Evolutionary conservation across 2,329 filamentous ascomycete genomes (phyloP).

Genomic region (Didymella segeticola): DNA sequence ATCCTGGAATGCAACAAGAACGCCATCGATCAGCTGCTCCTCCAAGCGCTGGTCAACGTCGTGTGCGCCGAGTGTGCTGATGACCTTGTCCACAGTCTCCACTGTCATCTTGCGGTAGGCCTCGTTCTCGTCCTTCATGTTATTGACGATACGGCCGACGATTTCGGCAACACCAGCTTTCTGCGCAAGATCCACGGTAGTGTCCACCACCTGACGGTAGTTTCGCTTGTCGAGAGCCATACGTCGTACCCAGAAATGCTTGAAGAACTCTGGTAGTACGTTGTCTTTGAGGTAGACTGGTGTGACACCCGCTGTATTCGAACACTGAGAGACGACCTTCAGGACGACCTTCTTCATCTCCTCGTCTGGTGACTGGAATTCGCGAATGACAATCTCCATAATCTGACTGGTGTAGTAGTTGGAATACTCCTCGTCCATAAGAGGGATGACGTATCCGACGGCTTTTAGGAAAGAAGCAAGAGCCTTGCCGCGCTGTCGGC

Average conservation of each 20-base stretch:
- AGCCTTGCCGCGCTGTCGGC: constrained; percentile 95
- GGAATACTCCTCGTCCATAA: constrained; percentile 99
- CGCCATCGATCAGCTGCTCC: constrained; percentile 92
- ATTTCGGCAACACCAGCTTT: constrained; percentile 99
- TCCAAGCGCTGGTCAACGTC: constrained; percentile 93
- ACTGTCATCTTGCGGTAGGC: constrained; percentile 99
- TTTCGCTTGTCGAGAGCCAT: constrained; percentile 98
- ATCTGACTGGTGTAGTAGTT: constrained; percentile 99
- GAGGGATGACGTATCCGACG: constrained; percentile 95
- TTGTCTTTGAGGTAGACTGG: constrained; percentile 94
- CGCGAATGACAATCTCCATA: constrained; percentile 95
- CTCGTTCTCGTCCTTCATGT: constrained; percentile 97
- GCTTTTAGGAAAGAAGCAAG: constrained; percentile 96
- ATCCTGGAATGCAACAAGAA: constrained; percentile 95
- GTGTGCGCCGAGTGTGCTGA: constrained; percentile 89
- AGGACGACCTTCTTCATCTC: constrained; percentile 99
- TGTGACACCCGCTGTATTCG: constrained; percentile 92
- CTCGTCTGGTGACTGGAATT: constrained; percentile 96
- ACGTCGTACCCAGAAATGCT: constrained; percentile 95
- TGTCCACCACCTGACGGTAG: constrained; percentile 97
- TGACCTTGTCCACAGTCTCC: constrained; percentile 95
- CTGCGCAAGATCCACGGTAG: constrained; percentile 93
- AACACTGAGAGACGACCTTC: constrained; percentile 96
- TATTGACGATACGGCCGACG: constrained; percentile 88
- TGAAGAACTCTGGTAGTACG: constrained; percentile 95